Base-by-base conservation (phyloP, 495 filamentous ascomycete species). In the Barbatosphaeria neglecta region DNA sequence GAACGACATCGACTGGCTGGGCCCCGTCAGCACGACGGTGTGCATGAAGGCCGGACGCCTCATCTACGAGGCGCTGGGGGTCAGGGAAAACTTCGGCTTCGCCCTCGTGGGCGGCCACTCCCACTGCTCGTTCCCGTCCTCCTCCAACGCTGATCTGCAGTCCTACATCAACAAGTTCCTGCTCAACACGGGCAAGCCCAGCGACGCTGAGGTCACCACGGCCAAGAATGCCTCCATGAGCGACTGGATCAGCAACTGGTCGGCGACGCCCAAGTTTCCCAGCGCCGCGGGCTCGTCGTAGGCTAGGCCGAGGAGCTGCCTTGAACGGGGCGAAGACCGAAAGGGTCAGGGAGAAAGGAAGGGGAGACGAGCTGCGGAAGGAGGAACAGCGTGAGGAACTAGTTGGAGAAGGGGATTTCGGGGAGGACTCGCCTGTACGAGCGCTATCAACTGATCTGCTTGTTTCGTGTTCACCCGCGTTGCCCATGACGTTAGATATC, bases 1-100 rank as follows among this genome's bases (percentile, higher is more conserved):
- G 57, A 77, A 75, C 57, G 65, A 74, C 48, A 71, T 75, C 46
- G 69, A 75, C 57, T 77, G 73, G 73, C 65, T 77, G 10, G 70
- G 73, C 40, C 68, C 70, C 51, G 55, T 69, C 37, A 58, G 51
- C 37, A 72, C 68, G 6, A 73, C 67, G 10, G 74, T 61, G n/a
- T 80, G 75, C 66, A 75, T 75, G 75, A 67, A 65, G 53, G 66
- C 67, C 13, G 75, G 63, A 10, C 64, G 67, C 25, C 55, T 64
- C 52, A 59, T 68, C 47, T 80, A 74, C 56, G 60, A 76, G 59
- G 69, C 69, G 1, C 54, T 72, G 6, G 74, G 75, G 15, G 68
- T 56, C 0, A 46, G 63, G 22, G 61, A 65, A 45, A 65, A 65
- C 52, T 70, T 78, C 57, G 75, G 74, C 2, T 76, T 69, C 58